Evolutionary conservation across 768 basidiomycete genomes (phyloP).

Genomic region (Hemileccinum impolitum): DNA sequence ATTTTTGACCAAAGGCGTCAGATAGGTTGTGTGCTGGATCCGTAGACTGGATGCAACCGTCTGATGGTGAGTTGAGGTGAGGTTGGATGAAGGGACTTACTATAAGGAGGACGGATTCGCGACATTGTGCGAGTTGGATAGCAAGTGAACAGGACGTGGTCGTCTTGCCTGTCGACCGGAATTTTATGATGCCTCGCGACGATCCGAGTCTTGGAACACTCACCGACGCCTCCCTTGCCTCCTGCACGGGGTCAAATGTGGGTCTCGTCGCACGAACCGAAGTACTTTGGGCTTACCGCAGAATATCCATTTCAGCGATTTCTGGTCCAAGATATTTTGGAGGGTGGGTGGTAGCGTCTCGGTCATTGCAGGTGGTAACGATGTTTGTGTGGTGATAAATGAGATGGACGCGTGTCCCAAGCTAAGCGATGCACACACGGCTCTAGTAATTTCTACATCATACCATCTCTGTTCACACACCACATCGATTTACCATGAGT

Average conservation of each 20-base stretch:
- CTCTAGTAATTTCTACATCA: constrained; percentile 9
- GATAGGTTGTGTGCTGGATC: constrained; percentile 99
- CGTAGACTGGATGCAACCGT: constrained; percentile 63
- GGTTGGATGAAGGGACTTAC: constrained; percentile 44
- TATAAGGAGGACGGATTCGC: constrained; percentile 96
- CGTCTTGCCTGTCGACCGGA: constrained; percentile 75
- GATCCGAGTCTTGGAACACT: constrained; percentile 27
- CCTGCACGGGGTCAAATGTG: constrained; percentile 44
- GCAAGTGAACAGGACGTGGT: constrained; percentile 97
- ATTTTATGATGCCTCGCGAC: background rate
- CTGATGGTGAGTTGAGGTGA: background rate
- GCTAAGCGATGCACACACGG: constrained; percentile 12
- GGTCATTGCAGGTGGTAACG: constrained; percentile 38
- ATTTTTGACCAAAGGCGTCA: constrained; percentile 98
- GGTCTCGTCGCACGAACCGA: constrained; percentile 12
- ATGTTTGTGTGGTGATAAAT: background rate
- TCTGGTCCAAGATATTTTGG: constrained; percentile 93
- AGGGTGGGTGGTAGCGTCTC: constrained; percentile 77
- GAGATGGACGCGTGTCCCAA: constrained; percentile 21
- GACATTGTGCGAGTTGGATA: constrained; percentile 86
- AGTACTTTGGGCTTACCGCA: constrained; percentile 62
- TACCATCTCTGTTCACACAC: constrained; percentile 4
- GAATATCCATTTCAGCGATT: constrained; percentile 96
- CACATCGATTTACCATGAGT: constrained; percentile 16
- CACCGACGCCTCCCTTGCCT: constrained; percentile 98